A percentile compares a stretch with the other conserved stretches of the same genome.
phyloP scores from a whole-genome alignment of 2,329 filamentous ascomycete genomes.

The Fusarium piperis region DNA sequence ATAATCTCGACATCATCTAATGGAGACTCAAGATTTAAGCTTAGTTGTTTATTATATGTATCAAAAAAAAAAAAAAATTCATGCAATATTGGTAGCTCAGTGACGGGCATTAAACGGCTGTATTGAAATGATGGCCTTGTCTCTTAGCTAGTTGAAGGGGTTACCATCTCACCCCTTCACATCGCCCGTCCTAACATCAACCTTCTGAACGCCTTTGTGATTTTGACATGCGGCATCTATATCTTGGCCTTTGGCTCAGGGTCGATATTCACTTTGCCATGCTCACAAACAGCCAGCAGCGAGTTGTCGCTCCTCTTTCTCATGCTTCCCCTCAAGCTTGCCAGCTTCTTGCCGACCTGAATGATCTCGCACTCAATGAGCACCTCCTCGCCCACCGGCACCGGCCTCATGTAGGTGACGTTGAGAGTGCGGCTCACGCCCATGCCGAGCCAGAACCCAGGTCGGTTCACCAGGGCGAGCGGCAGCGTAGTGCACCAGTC shows the following conservation, averaged over 20 bases:
- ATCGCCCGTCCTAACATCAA: background rate
- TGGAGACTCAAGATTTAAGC: background rate
- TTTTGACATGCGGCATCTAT: background rate
- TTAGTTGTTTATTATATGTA: background rate
- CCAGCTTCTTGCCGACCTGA: slow-evolving; percentile 64
- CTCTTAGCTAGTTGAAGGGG: background rate
- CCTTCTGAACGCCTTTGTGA: background rate
- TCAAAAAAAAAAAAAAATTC: too few species aligned
- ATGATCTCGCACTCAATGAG: slow-evolving; percentile 67
- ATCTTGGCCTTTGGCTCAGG: slow-evolving; percentile 47
- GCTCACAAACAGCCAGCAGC: slow-evolving; percentile 68
- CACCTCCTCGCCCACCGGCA: slow-evolving; percentile 60
- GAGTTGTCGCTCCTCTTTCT: slow-evolving; percentile 61
- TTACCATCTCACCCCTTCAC: slow-evolving; percentile 2
- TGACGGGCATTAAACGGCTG: too few species aligned
- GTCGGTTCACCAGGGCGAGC: slow-evolving; percentile 63
- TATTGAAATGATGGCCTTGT: too few species aligned
- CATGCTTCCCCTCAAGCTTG: slow-evolving; percentile 64
- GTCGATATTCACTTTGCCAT: slow-evolving; percentile 72
- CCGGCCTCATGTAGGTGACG: slow-evolving; percentile 73
- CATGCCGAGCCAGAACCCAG: slow-evolving; percentile 68
- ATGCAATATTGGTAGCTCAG: too few species aligned
- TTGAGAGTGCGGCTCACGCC: slow-evolving; percentile 74
- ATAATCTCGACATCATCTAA: background rate
- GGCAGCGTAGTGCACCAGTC: slow-evolving; percentile 72